Conservation (phyloP, 352 stramenopile species). For the Pythium brachiatum region DNA sequence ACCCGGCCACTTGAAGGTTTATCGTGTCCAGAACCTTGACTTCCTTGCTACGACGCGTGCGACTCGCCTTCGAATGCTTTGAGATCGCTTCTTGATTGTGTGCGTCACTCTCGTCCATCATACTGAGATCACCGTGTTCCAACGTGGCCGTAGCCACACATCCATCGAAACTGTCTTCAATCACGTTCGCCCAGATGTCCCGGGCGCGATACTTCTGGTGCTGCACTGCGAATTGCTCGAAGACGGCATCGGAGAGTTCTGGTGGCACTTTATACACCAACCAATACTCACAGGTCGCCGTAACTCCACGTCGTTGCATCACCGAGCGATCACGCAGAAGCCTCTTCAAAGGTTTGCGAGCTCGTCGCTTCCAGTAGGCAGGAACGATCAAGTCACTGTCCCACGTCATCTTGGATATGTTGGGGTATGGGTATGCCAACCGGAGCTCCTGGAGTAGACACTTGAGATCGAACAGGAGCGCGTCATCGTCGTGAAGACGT, state of each 20-base stretch:
- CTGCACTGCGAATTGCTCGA: conserved; percentile 12
- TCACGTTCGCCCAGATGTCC: conserved; percentile 2
- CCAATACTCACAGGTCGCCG: background rate
- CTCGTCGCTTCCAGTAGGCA: conserved; percentile 10
- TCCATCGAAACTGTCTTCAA: conserved; percentile 6
- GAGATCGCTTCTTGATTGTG: conserved; percentile 6
- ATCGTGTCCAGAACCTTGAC: conserved; percentile 13
- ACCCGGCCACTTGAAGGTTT: conserved; percentile 12
- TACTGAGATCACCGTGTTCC: conserved; percentile 5
- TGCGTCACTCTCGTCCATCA: conserved; percentile 4
- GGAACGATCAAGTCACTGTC: conserved; percentile 16
- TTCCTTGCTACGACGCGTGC: background rate
- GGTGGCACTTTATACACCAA: conserved; percentile 14
- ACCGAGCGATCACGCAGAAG: conserved; percentile 13
- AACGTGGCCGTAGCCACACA: conserved; percentile 12
- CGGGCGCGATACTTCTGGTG: conserved; percentile 1
- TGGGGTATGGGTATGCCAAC: background rate
- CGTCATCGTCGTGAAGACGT: conserved; percentile 1
- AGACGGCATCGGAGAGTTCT: conserved; percentile 14
- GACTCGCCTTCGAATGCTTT: conserved; percentile 1
- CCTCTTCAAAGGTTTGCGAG: conserved; percentile 5
- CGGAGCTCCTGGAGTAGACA: conserved; percentile 6
- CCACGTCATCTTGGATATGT: conserved; percentile 2
- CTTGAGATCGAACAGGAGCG: conserved; percentile 2
- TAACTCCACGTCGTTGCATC: conserved; percentile 1